These are phyloP conservation scores for Solanum piurae DNA, from an alignment of 257 asterid genomes.

Conservation along the genomic window DNA sequence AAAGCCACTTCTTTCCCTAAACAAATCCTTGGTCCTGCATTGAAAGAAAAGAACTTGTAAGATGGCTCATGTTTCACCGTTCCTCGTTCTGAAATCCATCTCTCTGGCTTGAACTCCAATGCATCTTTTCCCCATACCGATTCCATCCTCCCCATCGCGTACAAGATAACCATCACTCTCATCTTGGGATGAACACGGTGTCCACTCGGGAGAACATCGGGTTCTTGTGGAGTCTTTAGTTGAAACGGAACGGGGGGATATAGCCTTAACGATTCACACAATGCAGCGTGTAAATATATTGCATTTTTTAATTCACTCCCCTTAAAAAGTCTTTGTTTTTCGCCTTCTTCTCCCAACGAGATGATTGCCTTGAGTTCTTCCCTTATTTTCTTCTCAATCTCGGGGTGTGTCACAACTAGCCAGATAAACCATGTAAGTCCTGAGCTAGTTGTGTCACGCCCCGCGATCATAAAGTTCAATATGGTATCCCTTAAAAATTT, in stretches of 20 bases:
- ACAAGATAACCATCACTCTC: slow-evolving; percentile 31
- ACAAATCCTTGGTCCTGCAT: slow-evolving; percentile 56
- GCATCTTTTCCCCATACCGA: slow-evolving; percentile 45
- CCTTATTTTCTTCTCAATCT: not conserved
- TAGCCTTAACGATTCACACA: slow-evolving; percentile 39
- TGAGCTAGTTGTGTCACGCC: not conserved
- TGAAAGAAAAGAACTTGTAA: slow-evolving; percentile 45
- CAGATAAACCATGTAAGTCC: not conserved
- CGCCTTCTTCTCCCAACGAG: not conserved
- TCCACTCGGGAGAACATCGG: slow-evolving; percentile 42
- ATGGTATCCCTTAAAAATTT: not conserved
- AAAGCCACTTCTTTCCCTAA: slow-evolving; percentile 25
- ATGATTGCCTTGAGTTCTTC: not conserved
- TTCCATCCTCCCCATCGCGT: slow-evolving; percentile 56
- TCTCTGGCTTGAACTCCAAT: slow-evolving; percentile 40
- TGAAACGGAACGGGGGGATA: slow-evolving; percentile 57
- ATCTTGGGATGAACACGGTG: slow-evolving; percentile 27
- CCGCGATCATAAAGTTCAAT: not conserved
- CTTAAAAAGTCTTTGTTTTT: not conserved
- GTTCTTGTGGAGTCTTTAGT: slow-evolving; percentile 28
- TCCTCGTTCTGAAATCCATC: slow-evolving; percentile 38
- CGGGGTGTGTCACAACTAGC: not conserved
- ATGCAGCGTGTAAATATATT: slow-evolving; percentile 4
- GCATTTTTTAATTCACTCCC: not conserved
- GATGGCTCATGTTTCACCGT: slow-evolving; percentile 35